These are phyloP conservation scores for Candida nitratophila DNA, from an alignment of 805 yeast genomes.

Conservation along the genomic window DNA sequence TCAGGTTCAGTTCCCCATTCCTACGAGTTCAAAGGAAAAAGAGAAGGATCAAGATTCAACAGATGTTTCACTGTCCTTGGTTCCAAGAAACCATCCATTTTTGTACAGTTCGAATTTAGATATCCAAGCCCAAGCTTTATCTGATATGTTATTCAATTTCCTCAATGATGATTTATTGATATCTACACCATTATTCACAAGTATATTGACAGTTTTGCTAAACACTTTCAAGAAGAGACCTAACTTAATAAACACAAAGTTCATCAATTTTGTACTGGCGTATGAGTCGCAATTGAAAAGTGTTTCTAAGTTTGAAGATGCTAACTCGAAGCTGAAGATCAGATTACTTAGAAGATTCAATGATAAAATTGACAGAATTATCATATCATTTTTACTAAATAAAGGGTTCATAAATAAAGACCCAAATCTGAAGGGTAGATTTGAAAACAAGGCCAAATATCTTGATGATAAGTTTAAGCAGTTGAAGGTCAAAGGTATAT, in stretches of 20 bases:
- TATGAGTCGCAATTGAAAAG: slow-evolving; percentile 54
- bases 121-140: slow-evolving; percentile 60
- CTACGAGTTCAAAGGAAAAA: slow-evolving; percentile 10
- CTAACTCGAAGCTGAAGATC: slow-evolving; percentile 17
- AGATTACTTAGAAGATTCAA: slow-evolving; percentile 26
- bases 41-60: not conserved
- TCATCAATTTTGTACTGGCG: slow-evolving; percentile 50
- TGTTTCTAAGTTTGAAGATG: slow-evolving; percentile 40
- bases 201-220: slow-evolving; percentile 59
- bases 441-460: slow-evolving; percentile 26
- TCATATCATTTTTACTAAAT: slow-evolving; percentile 25
- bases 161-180: slow-evolving; percentile 49
- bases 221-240: slow-evolving; percentile 63
- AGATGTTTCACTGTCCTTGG: slow-evolving; percentile 43
- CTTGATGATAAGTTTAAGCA: slow-evolving; percentile 21
- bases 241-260: slow-evolving; percentile 42
- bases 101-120: slow-evolving; percentile 49
- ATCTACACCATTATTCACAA: slow-evolving; percentile 54
- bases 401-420: slow-evolving; percentile 26
- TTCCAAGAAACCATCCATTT: slow-evolving; percentile 56
- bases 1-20: slow-evolving; percentile 40
- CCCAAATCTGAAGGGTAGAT: slow-evolving; percentile 21
- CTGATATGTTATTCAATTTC: slow-evolving; percentile 56
- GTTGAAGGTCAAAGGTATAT: slow-evolving; percentile 23
- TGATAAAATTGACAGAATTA: slow-evolving; percentile 28